Evolutionary conservation across 1,284 basidiomycete species (phyloP).

Genomic region (Heliocybe sulcata): DNA sequence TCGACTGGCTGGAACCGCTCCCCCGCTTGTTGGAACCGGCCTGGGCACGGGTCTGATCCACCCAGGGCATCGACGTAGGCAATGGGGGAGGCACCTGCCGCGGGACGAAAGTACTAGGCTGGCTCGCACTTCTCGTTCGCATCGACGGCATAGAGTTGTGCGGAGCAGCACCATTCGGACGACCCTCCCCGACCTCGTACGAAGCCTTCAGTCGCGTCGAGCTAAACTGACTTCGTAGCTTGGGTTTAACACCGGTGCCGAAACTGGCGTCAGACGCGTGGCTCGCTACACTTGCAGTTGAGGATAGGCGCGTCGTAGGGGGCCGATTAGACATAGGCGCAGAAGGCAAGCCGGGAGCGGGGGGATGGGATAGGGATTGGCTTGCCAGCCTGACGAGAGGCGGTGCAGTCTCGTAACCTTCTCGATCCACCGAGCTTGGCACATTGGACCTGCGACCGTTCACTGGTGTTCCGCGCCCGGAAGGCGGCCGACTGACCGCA

Average conservation of each 20-base stretch:
- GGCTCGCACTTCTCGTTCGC: constrained; percentile 69
- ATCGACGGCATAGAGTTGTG: constrained; percentile 23
- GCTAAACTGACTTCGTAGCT: constrained; percentile 67
- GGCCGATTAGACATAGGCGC: constrained; percentile 26
- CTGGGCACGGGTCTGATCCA: constrained; percentile 39
- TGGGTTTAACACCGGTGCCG: constrained; percentile 33
- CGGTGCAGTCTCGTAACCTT: background rate
- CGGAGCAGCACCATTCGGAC: constrained; percentile 14
- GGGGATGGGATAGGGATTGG: constrained; percentile 6
- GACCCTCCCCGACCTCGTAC: constrained; percentile 32
- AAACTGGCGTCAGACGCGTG: constrained; percentile 48
- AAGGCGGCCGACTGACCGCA: constrained; percentile 36
- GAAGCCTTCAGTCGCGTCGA: constrained; percentile 50
- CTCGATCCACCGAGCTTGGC: background rate
- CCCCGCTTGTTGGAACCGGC: constrained; percentile 58
- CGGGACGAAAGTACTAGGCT: constrained; percentile 62
- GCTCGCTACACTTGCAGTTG: constrained; percentile 32
- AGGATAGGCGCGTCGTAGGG: constrained; percentile 39
- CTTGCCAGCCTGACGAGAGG: background rate
- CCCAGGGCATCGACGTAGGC: constrained; percentile 46
- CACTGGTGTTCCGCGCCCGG: constrained; percentile 66
- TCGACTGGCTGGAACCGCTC: constrained; percentile 76
- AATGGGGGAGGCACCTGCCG: constrained; percentile 39
- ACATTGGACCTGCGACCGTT: constrained; percentile 26
- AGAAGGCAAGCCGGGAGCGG: constrained; percentile 12